phyloP scores from a whole-genome alignment of 2,329 filamentous ascomycete genomes.

The Alternaria solani region DNA sequence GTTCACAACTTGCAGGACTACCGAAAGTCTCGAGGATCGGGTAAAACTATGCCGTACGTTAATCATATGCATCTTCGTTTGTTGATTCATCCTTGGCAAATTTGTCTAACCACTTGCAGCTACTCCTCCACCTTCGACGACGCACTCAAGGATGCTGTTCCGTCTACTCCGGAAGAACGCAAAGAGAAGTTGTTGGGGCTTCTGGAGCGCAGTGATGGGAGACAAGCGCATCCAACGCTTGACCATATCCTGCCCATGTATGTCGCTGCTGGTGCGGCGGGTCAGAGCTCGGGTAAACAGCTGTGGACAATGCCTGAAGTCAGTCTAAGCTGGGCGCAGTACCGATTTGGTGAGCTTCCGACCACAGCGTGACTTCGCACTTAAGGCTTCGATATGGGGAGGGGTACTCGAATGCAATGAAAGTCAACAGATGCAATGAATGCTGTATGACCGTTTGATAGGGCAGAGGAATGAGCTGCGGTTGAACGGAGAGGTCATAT shows the following conservation, averaged over 20 bases:
- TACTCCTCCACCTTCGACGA: background rate
- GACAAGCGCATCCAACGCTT: background rate
- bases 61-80: background rate
- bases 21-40: background rate
- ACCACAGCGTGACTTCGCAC: background rate
- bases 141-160: background rate
- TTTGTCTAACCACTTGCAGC: background rate
- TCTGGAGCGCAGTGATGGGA: background rate
- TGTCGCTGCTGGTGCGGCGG: background rate
- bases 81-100: background rate
- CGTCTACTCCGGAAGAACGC: background rate
- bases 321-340: background rate
- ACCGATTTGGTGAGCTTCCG: background rate
- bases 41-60: background rate
- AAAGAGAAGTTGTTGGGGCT: background rate
- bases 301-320: background rate
- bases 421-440: background rate
- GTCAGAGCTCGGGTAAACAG: background rate
- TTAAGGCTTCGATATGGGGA: background rate
- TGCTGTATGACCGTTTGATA: background rate
- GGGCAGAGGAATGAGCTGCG: background rate
- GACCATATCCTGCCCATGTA: background rate
- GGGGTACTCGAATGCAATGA: background rate
- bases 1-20: background rate
- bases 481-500: background rate